These are phyloP conservation scores for Aspergillus leporis DNA, from an alignment of 495 filamentous ascomycete species.

Conservation along the genomic window DNA sequence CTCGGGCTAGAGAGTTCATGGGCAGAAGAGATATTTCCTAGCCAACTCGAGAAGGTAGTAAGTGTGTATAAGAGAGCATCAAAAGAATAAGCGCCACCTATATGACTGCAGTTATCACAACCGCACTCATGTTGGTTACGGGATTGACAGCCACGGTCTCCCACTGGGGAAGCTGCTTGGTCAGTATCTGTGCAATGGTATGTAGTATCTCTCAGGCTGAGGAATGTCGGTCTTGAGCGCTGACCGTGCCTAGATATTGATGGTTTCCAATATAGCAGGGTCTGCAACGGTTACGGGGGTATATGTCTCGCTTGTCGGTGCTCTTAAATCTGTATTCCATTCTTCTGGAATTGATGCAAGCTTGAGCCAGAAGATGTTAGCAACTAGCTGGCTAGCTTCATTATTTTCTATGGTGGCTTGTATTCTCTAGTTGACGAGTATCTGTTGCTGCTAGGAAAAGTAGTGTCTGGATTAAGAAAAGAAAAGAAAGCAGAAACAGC, in stretches of 20 bases:
- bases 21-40: conserved; percentile 5
- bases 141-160: conserved; percentile 1
- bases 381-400: conserved; percentile 6
- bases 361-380: conserved; percentile 1
- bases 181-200: background rate
- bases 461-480: background rate
- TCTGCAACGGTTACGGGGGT: conserved; percentile 3
- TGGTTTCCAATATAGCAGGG: background rate
- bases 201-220: background rate
- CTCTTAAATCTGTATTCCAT: background rate
- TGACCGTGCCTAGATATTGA: background rate
- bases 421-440: conserved; percentile 1
- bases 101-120: conserved; percentile 1
- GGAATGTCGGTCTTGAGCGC: background rate
- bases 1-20: background rate
- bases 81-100: conserved; percentile 2
- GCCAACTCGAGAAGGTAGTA: conserved; percentile 1
- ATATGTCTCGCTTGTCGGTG: conserved; percentile 9
- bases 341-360: conserved; percentile 2
- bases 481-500: too few relatives aligned
- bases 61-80: conserved; percentile 2
- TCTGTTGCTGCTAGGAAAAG: background rate
- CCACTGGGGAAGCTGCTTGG: background rate
- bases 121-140: background rate
- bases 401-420: conserved; percentile 1